Conservation (phyloP, 805 yeast species). For the Sugiyamaella americana region DNA sequence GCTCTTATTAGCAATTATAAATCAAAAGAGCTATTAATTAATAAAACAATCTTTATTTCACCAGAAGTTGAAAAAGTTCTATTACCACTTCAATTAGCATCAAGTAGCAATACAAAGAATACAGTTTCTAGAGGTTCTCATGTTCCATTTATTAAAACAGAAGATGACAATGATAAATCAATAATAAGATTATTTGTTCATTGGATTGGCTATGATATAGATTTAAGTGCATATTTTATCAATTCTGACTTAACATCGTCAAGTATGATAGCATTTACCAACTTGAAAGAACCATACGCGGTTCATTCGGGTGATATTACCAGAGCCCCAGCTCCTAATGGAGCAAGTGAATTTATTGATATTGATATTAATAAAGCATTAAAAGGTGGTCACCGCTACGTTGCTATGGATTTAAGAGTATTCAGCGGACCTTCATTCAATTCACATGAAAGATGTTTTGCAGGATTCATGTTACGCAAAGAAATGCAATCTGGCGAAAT, state of each 20-base stretch:
- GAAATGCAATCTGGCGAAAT: neutral
- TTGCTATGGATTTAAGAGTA: constrained; percentile 4
- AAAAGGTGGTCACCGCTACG: constrained; percentile 4
- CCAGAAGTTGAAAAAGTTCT: neutral
- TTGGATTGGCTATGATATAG: constrained; percentile 10
- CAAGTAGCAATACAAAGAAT: neutral
- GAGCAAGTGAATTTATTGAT: constrained; percentile 11
- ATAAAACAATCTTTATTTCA: neutral
- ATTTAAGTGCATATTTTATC: constrained; percentile 1
- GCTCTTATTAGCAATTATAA: neutral
- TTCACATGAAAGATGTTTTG: neutral
- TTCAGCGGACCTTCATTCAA: neutral
- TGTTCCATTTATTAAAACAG: no score
- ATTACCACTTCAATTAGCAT: neutral
- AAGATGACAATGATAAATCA: constrained; percentile 1
- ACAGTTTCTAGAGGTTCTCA: constrained; percentile 10
- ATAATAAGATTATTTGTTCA: constrained; percentile 8
- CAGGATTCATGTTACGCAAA: neutral
- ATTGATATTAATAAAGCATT: constrained; percentile 4
- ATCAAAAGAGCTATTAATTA: neutral
- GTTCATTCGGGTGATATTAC: constrained; percentile 9
- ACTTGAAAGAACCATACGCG: neutral
- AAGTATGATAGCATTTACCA: neutral
- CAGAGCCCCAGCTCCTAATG: constrained; percentile 8
- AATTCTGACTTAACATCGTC: neutral